These are phyloP conservation scores for Wickerhamiella infanticola DNA, from an alignment of 1,139 yeast species.

Conservation along the genomic window DNA sequence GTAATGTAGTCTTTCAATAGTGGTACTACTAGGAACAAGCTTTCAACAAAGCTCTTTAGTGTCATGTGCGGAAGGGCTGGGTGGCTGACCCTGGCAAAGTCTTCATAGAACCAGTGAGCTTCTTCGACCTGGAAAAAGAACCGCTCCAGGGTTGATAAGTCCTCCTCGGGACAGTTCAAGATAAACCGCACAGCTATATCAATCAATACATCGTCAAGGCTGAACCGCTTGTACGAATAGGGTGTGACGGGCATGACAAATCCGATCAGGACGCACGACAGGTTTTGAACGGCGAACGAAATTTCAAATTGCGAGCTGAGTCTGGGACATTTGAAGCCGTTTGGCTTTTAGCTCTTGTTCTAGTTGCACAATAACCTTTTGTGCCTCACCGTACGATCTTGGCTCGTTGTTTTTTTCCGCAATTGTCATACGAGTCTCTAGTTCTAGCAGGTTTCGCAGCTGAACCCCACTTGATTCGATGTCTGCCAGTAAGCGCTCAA, in stretches of 20 bases:
- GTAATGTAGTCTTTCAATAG: conserved; percentile 28
- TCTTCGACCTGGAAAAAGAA: conserved; percentile 92
- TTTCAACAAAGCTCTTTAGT: conserved; percentile 64
- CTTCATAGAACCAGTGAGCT: conserved; percentile 96
- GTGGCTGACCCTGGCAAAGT: conserved; percentile 59
- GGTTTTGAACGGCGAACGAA: no score
- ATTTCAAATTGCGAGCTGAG: no score
- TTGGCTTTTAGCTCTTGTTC: neutral
- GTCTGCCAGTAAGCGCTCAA: no score
- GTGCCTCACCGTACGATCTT: neutral
- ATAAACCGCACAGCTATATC: conserved; percentile 82
- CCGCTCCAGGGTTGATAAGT: conserved; percentile 69
- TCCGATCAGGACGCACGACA: neutral
- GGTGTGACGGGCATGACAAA: conserved; percentile 3
- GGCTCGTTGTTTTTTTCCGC: neutral
- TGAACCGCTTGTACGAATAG: conserved; percentile 19
- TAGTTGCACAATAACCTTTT: neutral
- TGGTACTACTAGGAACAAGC: conserved; percentile 66
- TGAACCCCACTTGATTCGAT: no score
- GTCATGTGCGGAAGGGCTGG: conserved; percentile 66
- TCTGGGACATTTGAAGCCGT: neutral
- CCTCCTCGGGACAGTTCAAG: conserved; percentile 84
- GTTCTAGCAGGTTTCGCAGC: no score
- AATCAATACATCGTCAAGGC: conserved; percentile 66
- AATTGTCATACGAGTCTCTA: neutral